phyloP scores from a whole-genome alignment of 2,329 filamentous ascomycete species.

The Elsinoe perseae region DNA sequence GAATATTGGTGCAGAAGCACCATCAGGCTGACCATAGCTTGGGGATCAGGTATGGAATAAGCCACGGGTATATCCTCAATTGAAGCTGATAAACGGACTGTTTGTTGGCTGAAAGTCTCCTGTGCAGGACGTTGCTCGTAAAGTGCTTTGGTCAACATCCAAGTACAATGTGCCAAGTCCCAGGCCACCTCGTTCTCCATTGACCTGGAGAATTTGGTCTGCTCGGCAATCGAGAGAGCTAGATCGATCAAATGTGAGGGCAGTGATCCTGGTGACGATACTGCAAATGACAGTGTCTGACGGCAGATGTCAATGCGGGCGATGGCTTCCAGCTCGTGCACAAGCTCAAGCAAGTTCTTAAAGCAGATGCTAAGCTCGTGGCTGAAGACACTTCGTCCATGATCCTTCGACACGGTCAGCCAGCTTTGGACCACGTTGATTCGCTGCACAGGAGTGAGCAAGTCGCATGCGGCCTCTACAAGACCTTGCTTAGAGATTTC shows the following conservation, averaged over 20 bases:
- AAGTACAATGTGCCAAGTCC: background rate
- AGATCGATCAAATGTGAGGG: background rate
- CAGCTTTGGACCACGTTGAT: background rate
- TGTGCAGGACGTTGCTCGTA: background rate
- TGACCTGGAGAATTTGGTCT: background rate
- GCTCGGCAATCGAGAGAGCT: background rate
- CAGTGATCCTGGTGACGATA: background rate
- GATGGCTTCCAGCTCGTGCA: background rate
- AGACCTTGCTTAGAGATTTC: background rate
- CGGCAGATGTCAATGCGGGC: background rate
- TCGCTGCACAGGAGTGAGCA: background rate
- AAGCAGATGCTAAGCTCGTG: background rate
- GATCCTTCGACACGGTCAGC: background rate
- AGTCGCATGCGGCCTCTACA: background rate
- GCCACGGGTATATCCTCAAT: background rate
- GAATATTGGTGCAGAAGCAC: background rate
- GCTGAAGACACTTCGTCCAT: background rate
- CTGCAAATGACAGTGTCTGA: background rate
- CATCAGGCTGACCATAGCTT: background rate
- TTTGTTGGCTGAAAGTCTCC: background rate
- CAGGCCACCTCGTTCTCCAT: background rate
- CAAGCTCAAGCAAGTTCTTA: background rate
- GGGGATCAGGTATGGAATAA: background rate
- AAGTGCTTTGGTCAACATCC: background rate
- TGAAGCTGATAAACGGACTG: background rate